Base-by-base conservation (phyloP, 2,329 filamentous ascomycete genomes). In the Colletotrichum sp. region DNA sequence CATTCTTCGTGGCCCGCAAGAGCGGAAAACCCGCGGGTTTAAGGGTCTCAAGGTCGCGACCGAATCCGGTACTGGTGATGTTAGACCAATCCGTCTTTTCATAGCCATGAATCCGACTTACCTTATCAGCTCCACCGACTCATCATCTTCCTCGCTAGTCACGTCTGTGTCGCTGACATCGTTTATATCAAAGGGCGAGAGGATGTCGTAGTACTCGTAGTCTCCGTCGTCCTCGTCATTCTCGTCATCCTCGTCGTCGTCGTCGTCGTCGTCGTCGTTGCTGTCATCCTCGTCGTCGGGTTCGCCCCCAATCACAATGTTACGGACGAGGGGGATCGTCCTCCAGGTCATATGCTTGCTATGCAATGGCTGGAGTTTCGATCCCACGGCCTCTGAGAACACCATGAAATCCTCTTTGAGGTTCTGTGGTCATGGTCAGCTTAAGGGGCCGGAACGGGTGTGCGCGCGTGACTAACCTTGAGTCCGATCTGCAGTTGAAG, bases 291-390 rank as follows among this genome's bases (percentile, higher is more conserved):
- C 32, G 12, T 75, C 72, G 1, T 71, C 59, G 9, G 60, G 48
- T 2, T 75, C 72, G 12, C 6, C 24, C 5, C 70, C 73, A 2
- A 75, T 6, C 1, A 12, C 4, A 8, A 68, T 64, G 18, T 32
- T 30, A 6, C 32, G 30, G 3, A 59, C 30, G 5, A 75, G 5
- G 16, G 71, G 66, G 2, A 44, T 28, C 3, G 55, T 63, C n/a
- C 44, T 75, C 73, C 73, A 75, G 10, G 69, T 75, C 4, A 75
- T 63, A n/a, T 72, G n/a, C 8, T 48, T 65, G 22, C 10, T 63
- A 2, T 57, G 30, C 4, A 75, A 22, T 12, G 39, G 63, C 1
- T 57, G 26, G 6, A 75, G 30, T 3, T 22, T 36, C 2, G 18
- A 12, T 2, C 15, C 32, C 3, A 75, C 44, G 5, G 26, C n/a